Percentiles rank a stretch among this genome's conserved stretches.
These are phyloP conservation scores for Jacaranda mimosifolia DNA, from an alignment of 257 asterid genomes.

Conservation along the genomic window DNA sequence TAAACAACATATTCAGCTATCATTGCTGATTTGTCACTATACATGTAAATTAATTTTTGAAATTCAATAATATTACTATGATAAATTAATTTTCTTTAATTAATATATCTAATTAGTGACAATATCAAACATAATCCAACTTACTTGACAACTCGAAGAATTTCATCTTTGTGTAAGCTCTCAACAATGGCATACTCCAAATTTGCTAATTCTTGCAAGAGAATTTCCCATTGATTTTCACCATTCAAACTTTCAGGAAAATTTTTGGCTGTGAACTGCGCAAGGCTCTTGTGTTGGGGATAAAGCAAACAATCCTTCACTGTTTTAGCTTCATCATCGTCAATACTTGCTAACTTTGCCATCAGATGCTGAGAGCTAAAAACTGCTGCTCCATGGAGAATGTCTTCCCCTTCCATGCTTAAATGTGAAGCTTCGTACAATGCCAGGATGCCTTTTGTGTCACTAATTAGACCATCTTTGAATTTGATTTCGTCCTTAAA, in stretches of 20 bases:
- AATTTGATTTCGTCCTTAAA: background rate
- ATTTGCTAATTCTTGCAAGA: slow-evolving; percentile 23
- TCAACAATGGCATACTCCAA: background rate
- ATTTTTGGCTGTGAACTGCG: background rate
- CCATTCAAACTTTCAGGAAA: background rate
- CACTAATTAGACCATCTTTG: background rate
- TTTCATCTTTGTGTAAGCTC: slow-evolving; percentile 15
- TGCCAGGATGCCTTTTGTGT: slow-evolving; percentile 15
- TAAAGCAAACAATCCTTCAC: slow-evolving; percentile 1
- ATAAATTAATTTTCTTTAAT: too few relatives aligned
- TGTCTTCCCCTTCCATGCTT: slow-evolving; percentile 34
- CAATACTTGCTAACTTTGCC: background rate
- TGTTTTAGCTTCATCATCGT: background rate
- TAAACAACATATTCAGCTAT: too few relatives aligned
- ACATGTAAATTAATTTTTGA: too few relatives aligned
- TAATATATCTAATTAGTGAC: too few relatives aligned
- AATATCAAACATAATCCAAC: background rate
- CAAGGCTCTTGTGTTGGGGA: slow-evolving; percentile 34
- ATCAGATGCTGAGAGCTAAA: background rate
- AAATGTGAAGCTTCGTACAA: slow-evolving; percentile 34
- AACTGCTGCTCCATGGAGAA: slow-evolving; percentile 20
- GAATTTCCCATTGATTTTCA: slow-evolving; percentile 9
- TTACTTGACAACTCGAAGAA: slow-evolving; percentile 30
- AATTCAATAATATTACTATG: too few relatives aligned
- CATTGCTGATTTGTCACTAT: too few relatives aligned